These are phyloP conservation scores for Cynara cardunculus DNA, from an alignment of 129 eudicot genomes.

Conservation along the genomic window DNA sequence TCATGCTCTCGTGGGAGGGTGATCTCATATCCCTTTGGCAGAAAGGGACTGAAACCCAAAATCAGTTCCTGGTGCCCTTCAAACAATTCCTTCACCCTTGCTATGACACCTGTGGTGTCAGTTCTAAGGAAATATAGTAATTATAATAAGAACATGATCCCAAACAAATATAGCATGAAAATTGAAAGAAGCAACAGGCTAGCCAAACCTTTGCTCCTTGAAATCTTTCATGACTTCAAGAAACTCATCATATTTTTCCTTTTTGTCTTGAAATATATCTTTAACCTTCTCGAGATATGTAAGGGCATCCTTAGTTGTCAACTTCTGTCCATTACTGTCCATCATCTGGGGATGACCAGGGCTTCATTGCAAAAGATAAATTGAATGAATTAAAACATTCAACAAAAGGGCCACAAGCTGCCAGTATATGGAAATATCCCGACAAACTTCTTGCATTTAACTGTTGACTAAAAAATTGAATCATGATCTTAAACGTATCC, in stretches of 20 bases:
- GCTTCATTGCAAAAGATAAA: slow-evolving; percentile 35
- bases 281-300: slow-evolving; percentile 76
- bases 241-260: slow-evolving; percentile 81
- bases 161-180: slow-evolving; percentile 10
- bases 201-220: slow-evolving; percentile 78
- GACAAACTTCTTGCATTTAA: background rate
- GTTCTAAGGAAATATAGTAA: slow-evolving; percentile 43
- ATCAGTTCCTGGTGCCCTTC: slow-evolving; percentile 71
- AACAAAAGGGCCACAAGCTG: background rate
- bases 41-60: slow-evolving; percentile 86
- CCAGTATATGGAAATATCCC: background rate
- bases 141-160: slow-evolving; percentile 23
- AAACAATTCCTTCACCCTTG: slow-evolving; percentile 78
- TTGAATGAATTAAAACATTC: background rate
- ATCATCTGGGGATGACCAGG: slow-evolving; percentile 58
- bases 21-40: slow-evolving; percentile 83
- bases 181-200: slow-evolving; percentile 8
- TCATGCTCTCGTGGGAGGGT: slow-evolving; percentile 53
- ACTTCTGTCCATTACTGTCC: slow-evolving; percentile 45
- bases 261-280: slow-evolving; percentile 72
- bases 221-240: slow-evolving; percentile 90
- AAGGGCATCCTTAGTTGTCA: slow-evolving; percentile 79
- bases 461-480: background rate
- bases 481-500: slow-evolving; percentile 2
- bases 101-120: slow-evolving; percentile 76